Base-by-base conservation (phyloP, 2,329 filamentous ascomycete genomes). In the Exophiala spinifera region DNA sequence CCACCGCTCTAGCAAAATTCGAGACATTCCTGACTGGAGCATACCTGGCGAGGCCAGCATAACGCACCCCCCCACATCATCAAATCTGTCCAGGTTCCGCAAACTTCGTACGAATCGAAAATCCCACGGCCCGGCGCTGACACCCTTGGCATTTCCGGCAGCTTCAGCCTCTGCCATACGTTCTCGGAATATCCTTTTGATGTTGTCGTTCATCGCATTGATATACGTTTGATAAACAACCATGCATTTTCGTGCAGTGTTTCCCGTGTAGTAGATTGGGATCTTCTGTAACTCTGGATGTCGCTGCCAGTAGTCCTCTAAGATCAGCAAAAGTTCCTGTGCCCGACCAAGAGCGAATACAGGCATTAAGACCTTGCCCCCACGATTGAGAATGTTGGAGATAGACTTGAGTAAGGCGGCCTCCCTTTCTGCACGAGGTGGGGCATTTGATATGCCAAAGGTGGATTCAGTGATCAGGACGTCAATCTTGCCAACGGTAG, bases 1-100 rank as follows among this genome's bases (percentile, higher is more conserved):
- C 94, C 94, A 99, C 64, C 92, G 78, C 75, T 99, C 94, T 3
- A 99, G 80, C 8, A 99, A 77, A 69, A 96, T 90, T 69, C 94
- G 81, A 65, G 91, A 96, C 15, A 96, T 92, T 47, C 94, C 94
- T 53, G 92, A 97, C 69, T 99, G 92, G 64, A 99, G 78, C 94
- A 99, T 97, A 84, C 94, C 94, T 0, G 94, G 94, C 64, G 89
- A 95, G 4, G 94, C 94, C 50, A 99, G 84, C 89, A 99, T 97
- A 50, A 99, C 91, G 69, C 94, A 97, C 6, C 89, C 86, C 40
- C 92, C 94, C 10, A 96, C 83, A 72, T 99, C 94, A 66, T 99
- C 94, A 67, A 99, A 99, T 8, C 92, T 84, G 66, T 99, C 94
- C 3, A 99, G 80, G 62, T 87, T 95, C 70, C 96, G 95, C 60